phyloP scores from a whole-genome alignment of 768 basidiomycete genomes.

The Termitomyces titanicus region DNA sequence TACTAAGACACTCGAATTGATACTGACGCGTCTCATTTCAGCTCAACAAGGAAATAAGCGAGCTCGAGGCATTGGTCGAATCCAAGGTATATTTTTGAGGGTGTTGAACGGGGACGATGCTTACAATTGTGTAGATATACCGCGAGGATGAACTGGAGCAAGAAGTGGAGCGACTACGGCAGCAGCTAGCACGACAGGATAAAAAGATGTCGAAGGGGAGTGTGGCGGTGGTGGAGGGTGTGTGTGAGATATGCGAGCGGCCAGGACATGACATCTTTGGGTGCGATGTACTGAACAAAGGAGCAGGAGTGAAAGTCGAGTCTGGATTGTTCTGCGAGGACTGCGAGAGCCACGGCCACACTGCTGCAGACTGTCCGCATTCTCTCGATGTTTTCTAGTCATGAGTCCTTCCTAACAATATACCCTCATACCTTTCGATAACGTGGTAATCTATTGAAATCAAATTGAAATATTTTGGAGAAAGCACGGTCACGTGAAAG shows the following conservation, averaged over 20 bases:
- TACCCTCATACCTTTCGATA: too few relatives aligned
- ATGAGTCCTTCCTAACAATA: too few relatives aligned
- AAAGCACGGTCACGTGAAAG: slow-evolving; percentile 15
- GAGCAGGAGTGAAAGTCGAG: slow-evolving; percentile 27
- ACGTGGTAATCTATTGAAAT: too few relatives aligned
- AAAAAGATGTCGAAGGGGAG: slow-evolving; percentile 56
- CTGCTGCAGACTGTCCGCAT: slow-evolving; percentile 76
- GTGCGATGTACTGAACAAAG: slow-evolving; percentile 71
- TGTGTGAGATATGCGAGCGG: slow-evolving; percentile 86
- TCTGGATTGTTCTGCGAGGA: slow-evolving; percentile 69
- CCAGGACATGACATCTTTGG: slow-evolving; percentile 85
- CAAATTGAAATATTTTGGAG: too few relatives aligned
- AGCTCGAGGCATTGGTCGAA: slow-evolving; percentile 91
- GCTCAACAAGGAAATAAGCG: slow-evolving; percentile 90
- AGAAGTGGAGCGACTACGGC: slow-evolving; percentile 74
- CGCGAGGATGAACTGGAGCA: slow-evolving; percentile 90
- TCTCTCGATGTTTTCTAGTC: slow-evolving; percentile 83
- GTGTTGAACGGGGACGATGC: not conserved
- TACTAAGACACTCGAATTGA: not conserved
- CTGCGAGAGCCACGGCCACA: slow-evolving; percentile 79
- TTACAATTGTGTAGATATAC: slow-evolving; percentile 57
- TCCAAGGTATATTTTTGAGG: slow-evolving; percentile 59
- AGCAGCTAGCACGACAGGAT: slow-evolving; percentile 55
- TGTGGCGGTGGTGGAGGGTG: slow-evolving; percentile 35
- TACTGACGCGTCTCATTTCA: slow-evolving; percentile 23